Evolutionary conservation across 1,284 basidiomycete genomes (phyloP), one percentile per base, ranked within the genome.

Genomic region (Cutaneotrichosporon spelunceum): DNA sequence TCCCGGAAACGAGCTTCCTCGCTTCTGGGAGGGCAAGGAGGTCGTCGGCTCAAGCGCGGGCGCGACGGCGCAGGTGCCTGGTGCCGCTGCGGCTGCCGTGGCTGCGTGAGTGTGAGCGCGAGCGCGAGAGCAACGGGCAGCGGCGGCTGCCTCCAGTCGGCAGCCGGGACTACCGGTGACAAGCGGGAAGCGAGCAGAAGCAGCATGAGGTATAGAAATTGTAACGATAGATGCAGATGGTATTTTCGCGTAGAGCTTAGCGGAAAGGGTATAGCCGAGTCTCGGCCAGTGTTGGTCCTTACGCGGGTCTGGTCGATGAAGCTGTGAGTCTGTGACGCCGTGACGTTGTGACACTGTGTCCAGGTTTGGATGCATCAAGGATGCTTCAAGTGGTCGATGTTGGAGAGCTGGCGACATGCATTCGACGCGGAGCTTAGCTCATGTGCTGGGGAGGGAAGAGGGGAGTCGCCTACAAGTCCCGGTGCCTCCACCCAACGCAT

Each of bases 1-100:
- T 11, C 93, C 96, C n/a, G 96, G 96, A 1, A 85, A 95, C 75
- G 83, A 92, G 72, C 83, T 95, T 53, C 92, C 92, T 29, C 85
- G 82, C 71, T 79, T 74, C 69, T 77, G 74, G 74, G 77, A 75
- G 60, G 73, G 74, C 52, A 74, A 72, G 64, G 76, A 73, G 68
- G 67, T 77, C n/a, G 60, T 76, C 10, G 69, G 70, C 27, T 55
- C 68, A 26, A 48, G 21, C 36, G 29, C 47, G 21, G 34, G 53
- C 26, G 53, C 36, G 34, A 33, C 36, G n/a, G 39, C 19, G 16
- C 39, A 16, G 19, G 39, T 42, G 39, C 39, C 39, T 16, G 39
- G 39, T 8, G 39, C 39, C 9, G 34, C 44, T 21, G 48, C 45
- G n/a, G 21, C 30, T 27, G 54, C 29, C 4, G 50, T 53, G 11